phyloP scores from a whole-genome alignment of 2,329 filamentous ascomycete species.

The Fusarium sp. region DNA sequence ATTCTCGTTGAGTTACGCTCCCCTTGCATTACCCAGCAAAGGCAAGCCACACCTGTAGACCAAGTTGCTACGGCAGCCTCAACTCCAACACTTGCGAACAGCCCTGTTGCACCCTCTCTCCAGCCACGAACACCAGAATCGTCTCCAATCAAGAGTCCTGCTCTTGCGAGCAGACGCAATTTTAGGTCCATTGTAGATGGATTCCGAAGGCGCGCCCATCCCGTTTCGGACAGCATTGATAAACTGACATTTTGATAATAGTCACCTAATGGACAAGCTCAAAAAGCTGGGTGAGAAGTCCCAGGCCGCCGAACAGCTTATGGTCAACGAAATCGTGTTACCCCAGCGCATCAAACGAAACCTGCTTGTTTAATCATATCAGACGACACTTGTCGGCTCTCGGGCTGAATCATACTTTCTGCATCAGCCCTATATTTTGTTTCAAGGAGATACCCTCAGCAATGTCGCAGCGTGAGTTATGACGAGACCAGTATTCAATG shows the following conservation, averaged over 20 bases:
- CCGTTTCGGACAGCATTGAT: constrained; percentile 40
- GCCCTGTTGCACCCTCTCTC: background rate
- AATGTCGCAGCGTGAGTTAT: constrained; percentile 19
- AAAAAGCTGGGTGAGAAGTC: constrained; percentile 54
- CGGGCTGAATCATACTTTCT: background rate
- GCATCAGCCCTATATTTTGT: background rate
- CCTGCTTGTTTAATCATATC: constrained; percentile 25
- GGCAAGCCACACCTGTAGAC: background rate
- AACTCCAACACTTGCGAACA: constrained; percentile 4
- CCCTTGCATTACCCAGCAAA: background rate
- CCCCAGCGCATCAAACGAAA: constrained; percentile 58
- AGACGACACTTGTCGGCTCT: background rate
- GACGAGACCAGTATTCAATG: background rate
- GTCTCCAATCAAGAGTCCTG: constrained; percentile 6
- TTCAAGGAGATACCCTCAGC: constrained; percentile 28
- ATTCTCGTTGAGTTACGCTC: constrained; percentile 42
- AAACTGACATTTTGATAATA: constrained; percentile 47
- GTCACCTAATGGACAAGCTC: constrained; percentile 65
- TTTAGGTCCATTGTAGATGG: constrained; percentile 39
- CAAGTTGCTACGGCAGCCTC: background rate
- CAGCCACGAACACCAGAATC: background rate
- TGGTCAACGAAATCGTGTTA: constrained; percentile 45
- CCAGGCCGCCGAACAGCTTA: constrained; percentile 43
- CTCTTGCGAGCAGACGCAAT: constrained; percentile 22
- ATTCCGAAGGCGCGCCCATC: constrained; percentile 40